Evolutionary conservation across 1,284 basidiomycete genomes (phyloP).

Genomic region (Boletellus deceptivus): DNA sequence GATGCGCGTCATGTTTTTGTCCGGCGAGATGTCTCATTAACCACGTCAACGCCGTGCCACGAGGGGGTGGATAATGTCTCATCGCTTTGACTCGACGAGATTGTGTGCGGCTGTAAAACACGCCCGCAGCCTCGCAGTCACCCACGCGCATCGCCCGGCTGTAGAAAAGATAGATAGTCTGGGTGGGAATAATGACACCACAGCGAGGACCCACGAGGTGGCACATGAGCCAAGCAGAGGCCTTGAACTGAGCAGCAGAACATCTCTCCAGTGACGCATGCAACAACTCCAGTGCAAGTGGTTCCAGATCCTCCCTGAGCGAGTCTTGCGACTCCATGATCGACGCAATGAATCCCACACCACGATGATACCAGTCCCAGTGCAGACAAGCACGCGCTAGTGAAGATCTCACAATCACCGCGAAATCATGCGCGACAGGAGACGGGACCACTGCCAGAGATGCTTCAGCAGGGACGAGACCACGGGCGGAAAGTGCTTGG

Average conservation of each 20-base stretch:
- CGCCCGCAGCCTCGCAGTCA: conserved; percentile 34
- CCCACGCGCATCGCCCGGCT: conserved; percentile 32
- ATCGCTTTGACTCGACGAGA: conserved; percentile 26
- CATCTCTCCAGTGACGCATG: conserved; percentile 40
- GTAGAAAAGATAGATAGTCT: conserved; percentile 47
- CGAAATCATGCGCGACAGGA: conserved; percentile 37
- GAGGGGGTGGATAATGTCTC: conserved; percentile 49
- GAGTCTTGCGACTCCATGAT: conserved; percentile 34
- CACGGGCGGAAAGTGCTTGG: conserved; percentile 37
- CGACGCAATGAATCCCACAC: conserved; percentile 37
- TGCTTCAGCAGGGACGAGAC: conserved; percentile 39
- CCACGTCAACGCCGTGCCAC: conserved; percentile 44
- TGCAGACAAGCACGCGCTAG: conserved; percentile 47
- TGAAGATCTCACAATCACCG: conserved; percentile 44
- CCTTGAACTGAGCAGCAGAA: conserved; percentile 28
- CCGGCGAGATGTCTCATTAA: conserved; percentile 46
- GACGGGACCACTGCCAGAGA: conserved; percentile 35
- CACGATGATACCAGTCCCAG: conserved; percentile 48
- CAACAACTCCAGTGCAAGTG: conserved; percentile 35
- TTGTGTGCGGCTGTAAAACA: conserved; percentile 44
- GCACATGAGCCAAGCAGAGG: conserved; percentile 34
- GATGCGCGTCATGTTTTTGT: conserved; percentile 38
- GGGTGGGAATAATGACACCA: conserved; percentile 38
- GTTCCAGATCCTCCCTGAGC: conserved; percentile 26
- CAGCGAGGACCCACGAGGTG: conserved; percentile 21